Base-by-base conservation (phyloP, 768 basidiomycete genomes). In the Suillus weaverae region DNA sequence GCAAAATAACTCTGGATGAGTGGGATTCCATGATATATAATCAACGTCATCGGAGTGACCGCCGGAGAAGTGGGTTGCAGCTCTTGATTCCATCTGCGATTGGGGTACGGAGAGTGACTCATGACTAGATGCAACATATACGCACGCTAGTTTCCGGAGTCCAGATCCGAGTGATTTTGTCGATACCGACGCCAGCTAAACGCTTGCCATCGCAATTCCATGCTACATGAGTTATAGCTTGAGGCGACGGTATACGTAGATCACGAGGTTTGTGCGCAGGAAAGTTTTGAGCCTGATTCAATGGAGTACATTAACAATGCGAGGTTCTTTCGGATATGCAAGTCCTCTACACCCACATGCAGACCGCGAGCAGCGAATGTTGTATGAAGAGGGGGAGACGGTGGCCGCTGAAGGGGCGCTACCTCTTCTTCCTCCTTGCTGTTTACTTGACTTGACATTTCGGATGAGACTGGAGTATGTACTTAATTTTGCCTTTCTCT, bases 171-270 rank as follows among this genome's bases (percentile, higher is more conserved):
- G 86, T 86, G n/a, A 80, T 77, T 71, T 89, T 92, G 79, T 94
- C 92, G 51, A 92, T 86, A 4, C 92, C 92, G 9, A 90, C 91
- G n/a, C 86, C 90, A 2, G 89, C 90, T 16, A 94, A 80, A 64
- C 89, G 89, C 79, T 88, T 88, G 20, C 92, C 92, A 70, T 94
- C 92, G 70, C 91, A 92, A 69, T 82, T 93, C 91, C 91, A 94
- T 0, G 90, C 89, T 61, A 93, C 86, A 71, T 91, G 90, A 53
- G 82, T 90, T 81, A 92, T 89, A 1, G 76, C 74, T 69, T 90
- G 88, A 20, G 84, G 74, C 56, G 85, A 87, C 5, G 86, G 78
- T 63, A 90, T 84, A 30, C 88, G 85, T 63, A 89, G 83, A 72
- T 92, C 90, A 72, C 90, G 84, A 7, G 91, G 90, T 71, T 89